Base-by-base conservation (phyloP, 257 asterid genomes). In the Buddleja alternifolia region DNA sequence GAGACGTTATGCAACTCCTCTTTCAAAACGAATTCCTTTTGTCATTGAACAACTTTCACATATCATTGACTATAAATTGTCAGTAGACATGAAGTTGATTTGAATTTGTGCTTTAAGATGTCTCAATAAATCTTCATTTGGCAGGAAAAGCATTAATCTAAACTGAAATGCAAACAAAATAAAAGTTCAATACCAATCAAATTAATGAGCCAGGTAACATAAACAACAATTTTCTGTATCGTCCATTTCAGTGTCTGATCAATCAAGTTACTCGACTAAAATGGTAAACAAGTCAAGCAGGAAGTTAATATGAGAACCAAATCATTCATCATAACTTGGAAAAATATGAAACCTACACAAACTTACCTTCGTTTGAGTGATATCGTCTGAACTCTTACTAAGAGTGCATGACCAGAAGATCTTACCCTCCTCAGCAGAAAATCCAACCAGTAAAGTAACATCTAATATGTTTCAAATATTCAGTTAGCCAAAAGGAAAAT, bases 401-500 rank as follows among this genome's bases (percentile, higher is more conserved):
- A n/a, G 42, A 58, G 69, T 34, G 29, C 80, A 36, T 60, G 45
- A 54, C 7, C 51, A 25, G 74, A 60, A 41, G 14, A 4, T 34
- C 53, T 69, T 34, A 78, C 55, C 56, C 73, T 60, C 66, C 72
- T 66, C 75, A 78, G 75, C 61, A 21, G 15, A 60, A 78, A 71
- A 37, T 29, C 36, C 36, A 57, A 19, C 65, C 83, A 74, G 77
- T 74, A 66, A 66, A 52, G 60, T 7, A 32, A 25, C 46, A 25
- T 24, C 51, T 10, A 48, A 37, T 63, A 42, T 44, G 53, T 50
- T 15, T 63, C 56, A 68, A 71, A 48, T 16, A 25, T 61, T 16
- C 53, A 63, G 58, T 62, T 64, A 50, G 4, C 32, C 40, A 41
- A 57, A 29, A 15, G 37, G 41, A 46, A n/a, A n/a, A n/a, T n/a